Percentiles rank a stretch among this genome's conserved stretches.
Conservation (phyloP, 2,329 filamentous ascomycete species). For the Fusarium continuum region DNA sequence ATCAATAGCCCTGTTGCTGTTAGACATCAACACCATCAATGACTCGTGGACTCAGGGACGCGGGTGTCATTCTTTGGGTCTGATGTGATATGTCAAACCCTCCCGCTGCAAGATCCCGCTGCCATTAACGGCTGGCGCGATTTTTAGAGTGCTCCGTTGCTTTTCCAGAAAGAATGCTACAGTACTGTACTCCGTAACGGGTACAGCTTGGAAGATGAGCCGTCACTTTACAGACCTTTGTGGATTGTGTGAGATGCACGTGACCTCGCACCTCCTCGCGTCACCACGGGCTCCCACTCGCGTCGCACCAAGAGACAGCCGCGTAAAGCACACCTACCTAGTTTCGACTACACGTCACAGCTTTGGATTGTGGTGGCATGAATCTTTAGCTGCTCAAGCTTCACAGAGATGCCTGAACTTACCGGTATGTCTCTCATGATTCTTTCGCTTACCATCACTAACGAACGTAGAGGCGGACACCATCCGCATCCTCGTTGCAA, state of each 20-base stretch:
- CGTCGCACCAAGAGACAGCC: constrained; percentile 22
- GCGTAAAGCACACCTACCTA: constrained; percentile 31
- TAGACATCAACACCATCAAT: not conserved
- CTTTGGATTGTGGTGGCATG: constrained; percentile 2
- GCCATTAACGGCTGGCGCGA: not conserved
- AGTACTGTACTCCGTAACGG: too few relatives aligned
- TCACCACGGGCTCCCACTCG: constrained; percentile 28
- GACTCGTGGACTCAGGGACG: constrained; percentile 1
- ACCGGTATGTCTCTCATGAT: constrained; percentile 34
- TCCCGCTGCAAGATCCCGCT: constrained; percentile 30
- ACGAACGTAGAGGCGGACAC: constrained; percentile 72
- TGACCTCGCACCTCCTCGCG: constrained; percentile 45
- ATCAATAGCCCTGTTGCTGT: not conserved
- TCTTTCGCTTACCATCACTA: not conserved
- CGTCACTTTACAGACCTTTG: constrained; percentile 26
- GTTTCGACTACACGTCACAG: not conserved
- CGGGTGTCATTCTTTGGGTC: not conserved
- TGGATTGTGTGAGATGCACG: constrained; percentile 26
- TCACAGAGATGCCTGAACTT: constrained; percentile 44
- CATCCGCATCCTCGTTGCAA: constrained; percentile 92
- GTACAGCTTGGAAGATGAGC: constrained; percentile 24
- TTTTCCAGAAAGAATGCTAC: constrained; percentile 23
- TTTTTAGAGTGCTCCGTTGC: constrained; percentile 3
- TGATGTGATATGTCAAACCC: not conserved
- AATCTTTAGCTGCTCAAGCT: not conserved